These are phyloP conservation scores for Taphrina deformans DNA, from an alignment of 1,139 yeast genomes.

Conservation along the genomic window DNA sequence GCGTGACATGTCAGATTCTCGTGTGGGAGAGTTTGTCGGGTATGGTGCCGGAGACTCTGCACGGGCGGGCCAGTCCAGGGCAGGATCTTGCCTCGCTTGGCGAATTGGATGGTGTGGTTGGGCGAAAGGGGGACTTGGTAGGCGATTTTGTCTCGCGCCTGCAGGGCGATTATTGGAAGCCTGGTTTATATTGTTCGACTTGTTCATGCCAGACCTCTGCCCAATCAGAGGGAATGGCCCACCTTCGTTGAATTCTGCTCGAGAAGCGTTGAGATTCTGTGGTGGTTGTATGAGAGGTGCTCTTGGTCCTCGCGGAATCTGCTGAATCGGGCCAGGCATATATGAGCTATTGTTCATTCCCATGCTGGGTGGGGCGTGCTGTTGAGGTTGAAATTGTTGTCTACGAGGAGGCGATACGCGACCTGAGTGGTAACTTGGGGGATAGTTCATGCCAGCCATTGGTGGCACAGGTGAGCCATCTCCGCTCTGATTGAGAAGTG, in stretches of 20 bases:
- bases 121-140: slow-evolving; percentile 2
- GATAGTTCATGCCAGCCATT: not conserved
- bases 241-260: slow-evolving; percentile 13
- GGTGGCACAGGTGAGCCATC: not conserved
- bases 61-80: slow-evolving; percentile 7
- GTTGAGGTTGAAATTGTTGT: slow-evolving; percentile 6
- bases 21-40: not conserved
- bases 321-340: not conserved
- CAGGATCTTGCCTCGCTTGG: slow-evolving; percentile 5
- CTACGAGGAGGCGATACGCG: slow-evolving; percentile 8
- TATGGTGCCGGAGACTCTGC: slow-evolving; percentile 11
- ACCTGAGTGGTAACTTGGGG: not conserved
- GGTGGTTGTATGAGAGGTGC: not conserved
- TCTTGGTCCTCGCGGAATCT: slow-evolving; percentile 10
- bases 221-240: slow-evolving; percentile 18
- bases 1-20: not conserved
- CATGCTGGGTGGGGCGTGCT: not conserved
- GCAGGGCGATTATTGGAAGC: not conserved
- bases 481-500: not conserved
- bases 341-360: not conserved
- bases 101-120: slow-evolving; percentile 1
- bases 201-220: not conserved
- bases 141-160: not conserved
- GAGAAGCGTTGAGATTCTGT: not conserved
- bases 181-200: not conserved